Evolutionary conservation across 345 rosid species (phyloP), one percentile per base, ranked within the genome.

Genomic region (Pistacia integerrima): DNA sequence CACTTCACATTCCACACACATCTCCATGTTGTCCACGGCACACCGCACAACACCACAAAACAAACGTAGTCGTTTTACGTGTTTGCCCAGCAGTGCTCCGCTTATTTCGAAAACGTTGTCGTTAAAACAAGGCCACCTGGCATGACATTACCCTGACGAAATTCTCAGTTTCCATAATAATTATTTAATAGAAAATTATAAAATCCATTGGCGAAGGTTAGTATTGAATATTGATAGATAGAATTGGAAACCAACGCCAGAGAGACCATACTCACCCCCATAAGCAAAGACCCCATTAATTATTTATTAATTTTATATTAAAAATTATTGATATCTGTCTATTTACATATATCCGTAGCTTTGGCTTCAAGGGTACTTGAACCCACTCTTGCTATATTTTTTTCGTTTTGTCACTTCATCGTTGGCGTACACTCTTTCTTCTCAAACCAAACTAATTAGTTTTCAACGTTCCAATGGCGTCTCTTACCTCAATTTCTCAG

Each of bases 391-490:
- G 38, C 38, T 16, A 11, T 22, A 1, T 8, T 62, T 10, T 48
- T 11, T 46, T n/a, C 12, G n/a, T 62, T 52, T 62, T 70, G 44
- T 59, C 52, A 73, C 74, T 60, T 74, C 35, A 61, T 4, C 61
- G 52, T 63, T 81, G 41, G 60, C 82, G 84, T 86, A 56, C 67
- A 78, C 84, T 76, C 84, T 51, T 76, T 66, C 60, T 12, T 52
- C 30, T 8, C 61, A 17, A 41, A 58, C 62, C 33, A 16, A n/a
- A n/a, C 1, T 4, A 46, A 58, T 10, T 67, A 44, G 22, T 58
- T 71, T 68, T 70, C 57, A 63, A 33, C 41, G 54, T 36, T 69
- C 59, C 74, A 16, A 92, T 92, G 98, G 94, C 91, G 79, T 91
- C 95, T 57, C 70, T 86, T 51, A 70, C 89, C 68, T 80, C 86